A percentile compares a stretch with the other conserved stretches of the same genome.
phyloP scores from a whole-genome alignment of 495 filamentous ascomycete genomes.

The Astrothelium subdiscretum region DNA sequence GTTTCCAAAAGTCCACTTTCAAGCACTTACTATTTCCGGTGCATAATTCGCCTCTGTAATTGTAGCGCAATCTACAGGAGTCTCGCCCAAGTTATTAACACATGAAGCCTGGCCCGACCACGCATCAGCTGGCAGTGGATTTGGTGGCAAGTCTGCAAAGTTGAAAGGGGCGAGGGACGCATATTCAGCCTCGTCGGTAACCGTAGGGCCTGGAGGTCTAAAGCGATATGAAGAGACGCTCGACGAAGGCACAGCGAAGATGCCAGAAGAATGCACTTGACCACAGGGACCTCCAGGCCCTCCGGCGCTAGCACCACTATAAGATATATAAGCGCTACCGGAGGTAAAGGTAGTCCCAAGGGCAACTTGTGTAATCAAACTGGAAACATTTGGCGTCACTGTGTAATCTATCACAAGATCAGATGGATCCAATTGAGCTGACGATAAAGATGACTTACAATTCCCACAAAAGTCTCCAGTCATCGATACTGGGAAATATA shows the following conservation, averaged over 20 bases:
- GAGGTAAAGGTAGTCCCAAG: not conserved
- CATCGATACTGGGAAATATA: conserved; percentile 6
- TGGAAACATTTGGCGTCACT: not conserved
- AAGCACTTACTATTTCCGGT: not conserved
- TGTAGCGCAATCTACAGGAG: not conserved
- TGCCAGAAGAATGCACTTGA: not conserved
- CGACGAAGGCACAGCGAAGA: not conserved
- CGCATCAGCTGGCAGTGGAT: conserved; percentile 3
- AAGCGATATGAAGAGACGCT: not conserved
- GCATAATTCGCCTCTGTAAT: not conserved
- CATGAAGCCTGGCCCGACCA: conserved; percentile 4
- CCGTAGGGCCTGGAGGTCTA: not conserved
- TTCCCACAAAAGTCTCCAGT: not conserved
- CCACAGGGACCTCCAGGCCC: not conserved
- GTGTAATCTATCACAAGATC: not conserved
- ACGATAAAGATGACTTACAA: not conserved
- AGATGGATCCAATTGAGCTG: not conserved
- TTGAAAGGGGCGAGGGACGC: not conserved
- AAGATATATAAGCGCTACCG: not conserved
- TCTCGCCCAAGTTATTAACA: not conserved
- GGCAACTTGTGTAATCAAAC: not conserved
- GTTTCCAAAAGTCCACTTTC: too few relatives aligned
- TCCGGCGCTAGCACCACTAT: not conserved
- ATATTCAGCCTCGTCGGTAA: not conserved
- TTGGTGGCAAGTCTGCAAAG: conserved; percentile 8